A percentile compares a stretch with the other conserved stretches of the same genome.
Conservation (phyloP, 345 rosid genomes). For the Syzygium aqueum region DNA sequence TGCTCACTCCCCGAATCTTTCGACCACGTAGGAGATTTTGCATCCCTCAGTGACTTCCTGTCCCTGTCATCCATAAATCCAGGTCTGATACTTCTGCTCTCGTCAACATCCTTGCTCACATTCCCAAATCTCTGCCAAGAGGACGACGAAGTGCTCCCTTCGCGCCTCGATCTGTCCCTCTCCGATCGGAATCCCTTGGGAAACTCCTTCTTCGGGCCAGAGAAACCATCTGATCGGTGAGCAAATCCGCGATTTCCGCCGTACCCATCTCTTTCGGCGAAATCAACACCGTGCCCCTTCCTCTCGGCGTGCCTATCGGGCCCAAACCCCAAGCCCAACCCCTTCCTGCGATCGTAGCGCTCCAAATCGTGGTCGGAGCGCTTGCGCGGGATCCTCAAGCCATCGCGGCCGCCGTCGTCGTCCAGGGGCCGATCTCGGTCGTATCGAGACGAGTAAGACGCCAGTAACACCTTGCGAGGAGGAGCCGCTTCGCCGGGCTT, state of each 20-base stretch:
- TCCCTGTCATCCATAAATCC: conserved; percentile 15
- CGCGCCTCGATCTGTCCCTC: conserved; percentile 67
- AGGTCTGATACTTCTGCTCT: conserved; percentile 10
- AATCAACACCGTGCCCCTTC: conserved; percentile 15
- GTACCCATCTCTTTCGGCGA: conserved; percentile 9
- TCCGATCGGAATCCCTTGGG: conserved; percentile 82
- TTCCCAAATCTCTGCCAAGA: conserved; percentile 77
- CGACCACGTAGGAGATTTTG: conserved; percentile 68
- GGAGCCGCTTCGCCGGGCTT: conserved; percentile 23
- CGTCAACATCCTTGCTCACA: conserved; percentile 33
- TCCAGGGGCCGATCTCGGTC: conserved; percentile 49
- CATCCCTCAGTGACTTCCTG: conserved; percentile 19
- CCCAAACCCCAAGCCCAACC: conserved; percentile 22
- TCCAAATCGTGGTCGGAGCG: conserved; percentile 62
- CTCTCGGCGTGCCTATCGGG: conserved; percentile 46
- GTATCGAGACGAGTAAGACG: conserved; percentile 47
- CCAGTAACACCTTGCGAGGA: conserved; percentile 36
- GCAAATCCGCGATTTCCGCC: conserved; percentile 12
- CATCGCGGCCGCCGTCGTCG: conserved; percentile 33
- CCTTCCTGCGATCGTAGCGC: conserved; percentile 46
- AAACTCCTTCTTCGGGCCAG: conserved; percentile 65
- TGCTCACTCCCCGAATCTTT: conserved; percentile 83
- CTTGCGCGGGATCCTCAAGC: conserved; percentile 41
- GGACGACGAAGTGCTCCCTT: conserved; percentile 64
- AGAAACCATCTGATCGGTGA: conserved; percentile 71